Conservation (phyloP, 768 basidiomycete genomes). For the Boletus bicolor region DNA sequence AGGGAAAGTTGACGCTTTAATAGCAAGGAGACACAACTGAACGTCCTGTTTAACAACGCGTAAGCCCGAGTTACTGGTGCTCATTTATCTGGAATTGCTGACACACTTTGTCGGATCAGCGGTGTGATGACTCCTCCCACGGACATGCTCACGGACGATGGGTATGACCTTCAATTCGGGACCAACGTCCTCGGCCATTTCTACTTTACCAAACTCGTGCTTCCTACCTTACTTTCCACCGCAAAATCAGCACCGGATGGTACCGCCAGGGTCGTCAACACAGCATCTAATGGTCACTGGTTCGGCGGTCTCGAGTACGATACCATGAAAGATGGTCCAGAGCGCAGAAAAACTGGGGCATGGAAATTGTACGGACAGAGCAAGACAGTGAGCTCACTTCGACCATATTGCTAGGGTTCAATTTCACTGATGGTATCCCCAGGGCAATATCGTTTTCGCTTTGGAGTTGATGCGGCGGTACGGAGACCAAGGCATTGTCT, state of each 20-base stretch:
- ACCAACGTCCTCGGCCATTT: slow-evolving; percentile 38
- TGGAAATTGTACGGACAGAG: slow-evolving; percentile 27
- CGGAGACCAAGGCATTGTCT: slow-evolving; percentile 42
- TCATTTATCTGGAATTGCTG: neutral
- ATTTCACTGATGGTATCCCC: neutral
- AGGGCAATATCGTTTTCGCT: slow-evolving; percentile 46
- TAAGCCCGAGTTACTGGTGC: slow-evolving; percentile 9
- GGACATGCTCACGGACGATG: slow-evolving; percentile 34
- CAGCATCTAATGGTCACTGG: slow-evolving; percentile 27
- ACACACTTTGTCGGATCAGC: slow-evolving; percentile 14
- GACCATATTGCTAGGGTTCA: neutral
- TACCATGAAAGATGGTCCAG: slow-evolving; percentile 28
- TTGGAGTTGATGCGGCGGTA: slow-evolving; percentile 43
- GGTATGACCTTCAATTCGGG: slow-evolving; percentile 41
- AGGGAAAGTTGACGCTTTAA: neutral
- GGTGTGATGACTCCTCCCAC: slow-evolving; percentile 32
- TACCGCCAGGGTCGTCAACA: slow-evolving; percentile 36
- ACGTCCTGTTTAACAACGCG: slow-evolving; percentile 32
- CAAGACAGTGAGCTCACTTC: slow-evolving; percentile 26
- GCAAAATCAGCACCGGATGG: slow-evolving; percentile 32
- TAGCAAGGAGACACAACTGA: slow-evolving; percentile 20
- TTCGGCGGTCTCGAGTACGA: slow-evolving; percentile 23
- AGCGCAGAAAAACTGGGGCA: slow-evolving; percentile 1
- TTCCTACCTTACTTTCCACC: slow-evolving; percentile 33
- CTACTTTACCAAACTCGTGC: slow-evolving; percentile 36